Evolutionary conservation across 257 asterid species (phyloP).

Genomic region (Galeopsis tetrahit): DNA sequence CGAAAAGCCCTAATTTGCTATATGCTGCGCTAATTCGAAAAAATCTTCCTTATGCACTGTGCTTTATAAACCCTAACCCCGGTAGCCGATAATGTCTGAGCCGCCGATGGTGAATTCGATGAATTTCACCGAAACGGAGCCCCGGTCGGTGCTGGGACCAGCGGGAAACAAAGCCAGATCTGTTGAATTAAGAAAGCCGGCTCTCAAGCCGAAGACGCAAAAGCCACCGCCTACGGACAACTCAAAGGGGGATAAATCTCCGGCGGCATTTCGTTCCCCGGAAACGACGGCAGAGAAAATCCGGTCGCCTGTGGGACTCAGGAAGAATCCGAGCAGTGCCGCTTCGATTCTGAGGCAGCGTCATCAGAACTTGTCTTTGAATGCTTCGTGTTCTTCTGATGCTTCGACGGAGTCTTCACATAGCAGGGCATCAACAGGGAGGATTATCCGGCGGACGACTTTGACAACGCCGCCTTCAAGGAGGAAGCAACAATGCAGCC

Average conservation of each 20-base stretch:
- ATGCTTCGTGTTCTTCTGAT: conserved; percentile 92
- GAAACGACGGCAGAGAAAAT: conserved; percentile 35
- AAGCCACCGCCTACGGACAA: conserved; percentile 44
- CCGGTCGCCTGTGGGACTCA: conserved; percentile 48
- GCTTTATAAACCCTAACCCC: conserved; percentile 29
- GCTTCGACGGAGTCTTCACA: conserved; percentile 91
- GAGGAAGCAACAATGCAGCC: conserved; percentile 60
- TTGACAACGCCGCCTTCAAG: conserved; percentile 36
- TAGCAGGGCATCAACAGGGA: conserved; percentile 90
- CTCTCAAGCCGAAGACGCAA: conserved; percentile 46
- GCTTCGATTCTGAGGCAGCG: conserved; percentile 64
- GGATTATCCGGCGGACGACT: conserved; percentile 54
- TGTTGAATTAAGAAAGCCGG: conserved; percentile 61
- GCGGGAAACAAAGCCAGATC: conserved; percentile 82
- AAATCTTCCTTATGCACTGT: conserved; percentile 4
- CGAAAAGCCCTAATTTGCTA: conserved; percentile 46
- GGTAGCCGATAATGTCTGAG: conserved; percentile 65
- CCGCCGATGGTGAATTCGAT: conserved; percentile 66
- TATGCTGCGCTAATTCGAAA: conserved; percentile 26
- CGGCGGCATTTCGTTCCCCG: conserved; percentile 42
- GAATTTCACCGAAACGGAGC: conserved; percentile 59
- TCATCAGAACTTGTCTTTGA: conserved; percentile 65
- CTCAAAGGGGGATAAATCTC: conserved; percentile 53
- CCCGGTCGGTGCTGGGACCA: conserved; percentile 85
- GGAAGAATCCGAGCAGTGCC: conserved; percentile 54